Evolutionary conservation across 495 filamentous ascomycete species (phyloP), one percentile per base, ranked within the genome.

Genomic region (Patellaria atrata): DNA sequence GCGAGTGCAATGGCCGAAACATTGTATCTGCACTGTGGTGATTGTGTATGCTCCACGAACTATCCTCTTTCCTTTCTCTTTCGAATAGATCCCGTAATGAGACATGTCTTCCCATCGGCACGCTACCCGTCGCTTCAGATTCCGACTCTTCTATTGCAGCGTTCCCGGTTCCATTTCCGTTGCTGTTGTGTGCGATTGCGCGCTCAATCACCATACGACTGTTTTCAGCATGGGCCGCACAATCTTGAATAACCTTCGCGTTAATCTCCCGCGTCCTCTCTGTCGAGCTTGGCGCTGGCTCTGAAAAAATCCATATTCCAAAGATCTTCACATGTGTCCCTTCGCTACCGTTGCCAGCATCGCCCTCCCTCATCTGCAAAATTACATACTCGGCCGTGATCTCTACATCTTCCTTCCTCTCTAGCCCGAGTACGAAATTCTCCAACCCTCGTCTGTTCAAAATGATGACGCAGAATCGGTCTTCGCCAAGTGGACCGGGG

Each of bases 251-350:
- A 37, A 67, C 46, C 31, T 64, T 51, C 15, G 67, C 68, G 38
- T 63, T 68, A 38, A 67, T 50, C 7, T 45, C 56, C 22, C 67
- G 60, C 4, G 55, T 61, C 27, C 67, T 63, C 22, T 62, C 64
- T 13, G 65, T 77, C 6, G 66, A 67, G 31, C 61, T 68, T 2
- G 62, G 62, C 33, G 62, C 53, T 1, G 61, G 59, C 45, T 75
- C 73, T 1, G 63, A 62, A 47, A 74, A 79, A 13, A 79, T 73
- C 74, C 74, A 79, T 1, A 79, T 48, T 5, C 74, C 74, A 47
- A 67, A 70, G 32, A 71, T 65, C 27, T 50, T 48, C 10, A 61
- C 46, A 31, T 13, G 24, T 22, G 23, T 55, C 39, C 28, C 27
- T 19, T 33, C 26, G 14, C 33, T 28, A 20, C 43, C 40, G 3